These are phyloP conservation scores for Leonotis leonurus DNA, from an alignment of 257 asterid species.

Conservation along the genomic window DNA sequence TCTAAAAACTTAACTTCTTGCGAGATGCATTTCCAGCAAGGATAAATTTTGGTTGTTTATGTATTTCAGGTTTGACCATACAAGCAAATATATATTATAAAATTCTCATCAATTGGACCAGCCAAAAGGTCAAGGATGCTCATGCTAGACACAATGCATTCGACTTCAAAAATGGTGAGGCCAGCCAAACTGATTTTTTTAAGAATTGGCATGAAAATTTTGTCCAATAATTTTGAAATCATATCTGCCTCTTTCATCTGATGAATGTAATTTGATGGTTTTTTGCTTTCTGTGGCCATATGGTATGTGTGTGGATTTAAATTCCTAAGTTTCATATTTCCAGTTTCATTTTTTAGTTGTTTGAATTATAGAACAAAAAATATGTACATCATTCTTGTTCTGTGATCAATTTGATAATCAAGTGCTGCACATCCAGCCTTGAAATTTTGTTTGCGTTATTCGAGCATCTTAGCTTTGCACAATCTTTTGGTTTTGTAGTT, in stretches of 20 bases:
- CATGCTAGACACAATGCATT: slow-evolving; percentile 74
- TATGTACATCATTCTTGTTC: not conserved
- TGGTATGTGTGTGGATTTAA: not conserved
- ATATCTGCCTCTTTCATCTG: not conserved
- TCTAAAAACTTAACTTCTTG: not conserved
- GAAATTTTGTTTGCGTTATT: not conserved
- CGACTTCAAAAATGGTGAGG: slow-evolving; percentile 73
- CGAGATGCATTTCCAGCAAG: not conserved
- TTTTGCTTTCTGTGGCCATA: not conserved
- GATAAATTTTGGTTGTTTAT: not conserved
- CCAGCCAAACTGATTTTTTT: not conserved
- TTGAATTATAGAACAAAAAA: not conserved
- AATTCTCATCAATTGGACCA: slow-evolving; percentile 83
- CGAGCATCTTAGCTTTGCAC: not conserved
- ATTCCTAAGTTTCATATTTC: not conserved
- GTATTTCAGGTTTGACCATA: slow-evolving; percentile 76
- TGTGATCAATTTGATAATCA: not conserved
- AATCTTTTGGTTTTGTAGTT: not conserved
- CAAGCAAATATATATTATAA: slow-evolving; percentile 86
- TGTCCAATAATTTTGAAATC: not conserved
- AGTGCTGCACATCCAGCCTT: not conserved
- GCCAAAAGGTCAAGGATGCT: slow-evolving; percentile 92
- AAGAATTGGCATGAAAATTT: not conserved
- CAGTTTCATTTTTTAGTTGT: not conserved
- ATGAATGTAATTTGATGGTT: not conserved